A percentile compares a stretch with the other conserved stretches of the same genome.
These are phyloP conservation scores for Cytidiella melzeri DNA, from an alignment of 768 basidiomycete species.

Conservation along the genomic window DNA sequence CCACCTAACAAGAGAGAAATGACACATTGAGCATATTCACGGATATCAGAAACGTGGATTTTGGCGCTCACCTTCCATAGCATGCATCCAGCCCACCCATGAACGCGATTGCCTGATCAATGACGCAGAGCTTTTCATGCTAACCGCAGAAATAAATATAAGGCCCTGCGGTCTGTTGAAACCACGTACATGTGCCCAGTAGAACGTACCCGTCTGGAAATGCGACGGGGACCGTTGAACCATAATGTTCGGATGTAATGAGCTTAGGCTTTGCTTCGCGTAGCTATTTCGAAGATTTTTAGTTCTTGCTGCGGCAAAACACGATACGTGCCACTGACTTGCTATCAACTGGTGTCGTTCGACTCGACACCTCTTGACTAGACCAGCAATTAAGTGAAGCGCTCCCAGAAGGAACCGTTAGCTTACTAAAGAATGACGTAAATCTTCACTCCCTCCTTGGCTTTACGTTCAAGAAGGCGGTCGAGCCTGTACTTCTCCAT, in stretches of 20 bases:
- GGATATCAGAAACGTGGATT: slow-evolving; percentile 4
- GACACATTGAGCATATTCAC: too few relatives aligned
- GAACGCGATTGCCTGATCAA: slow-evolving; percentile 95
- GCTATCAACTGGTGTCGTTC: slow-evolving; percentile 93
- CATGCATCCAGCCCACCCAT: slow-evolving; percentile 97
- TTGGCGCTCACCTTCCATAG: slow-evolving; percentile 60
- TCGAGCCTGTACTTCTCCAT: slow-evolving; percentile 87
- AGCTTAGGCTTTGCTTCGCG: slow-evolving; percentile 74
- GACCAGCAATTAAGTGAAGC: too few relatives aligned
- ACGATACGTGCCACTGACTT: slow-evolving; percentile 41
- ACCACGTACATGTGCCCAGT: slow-evolving; percentile 90
- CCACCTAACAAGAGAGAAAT: slow-evolving; percentile 74
- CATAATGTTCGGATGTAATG: slow-evolving; percentile 88
- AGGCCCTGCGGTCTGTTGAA: neutral
- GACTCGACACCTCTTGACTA: slow-evolving; percentile 92
- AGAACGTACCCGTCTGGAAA: slow-evolving; percentile 94
- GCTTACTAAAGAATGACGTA: slow-evolving; percentile 90
- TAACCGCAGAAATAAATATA: slow-evolving; percentile 23
- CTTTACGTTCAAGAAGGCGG: slow-evolving; percentile 79
- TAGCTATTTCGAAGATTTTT: slow-evolving; percentile 43
- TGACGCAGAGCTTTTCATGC: slow-evolving; percentile 98
- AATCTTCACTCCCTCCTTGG: slow-evolving; percentile 93
- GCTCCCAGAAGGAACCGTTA: neutral
- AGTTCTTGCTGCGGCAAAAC: neutral
- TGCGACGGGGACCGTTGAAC: slow-evolving; percentile 97